Conservation (phyloP, 306 rosid genomes). For the Pterocarpus macrocarpus region DNA sequence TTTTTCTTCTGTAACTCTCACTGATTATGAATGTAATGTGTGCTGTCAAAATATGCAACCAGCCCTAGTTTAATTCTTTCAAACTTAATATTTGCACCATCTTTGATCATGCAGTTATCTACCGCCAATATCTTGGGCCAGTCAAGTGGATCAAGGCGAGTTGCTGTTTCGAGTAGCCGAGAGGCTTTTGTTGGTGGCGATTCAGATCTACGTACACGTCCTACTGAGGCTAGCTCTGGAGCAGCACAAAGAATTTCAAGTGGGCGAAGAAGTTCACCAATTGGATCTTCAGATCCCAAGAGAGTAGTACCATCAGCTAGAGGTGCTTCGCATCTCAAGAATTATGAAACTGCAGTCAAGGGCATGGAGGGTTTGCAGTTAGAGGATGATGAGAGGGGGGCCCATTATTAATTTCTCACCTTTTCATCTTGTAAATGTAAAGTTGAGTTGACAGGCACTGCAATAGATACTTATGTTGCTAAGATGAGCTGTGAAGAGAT, state of each 20-base stretch:
- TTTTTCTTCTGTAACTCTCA: constrained; percentile 18
- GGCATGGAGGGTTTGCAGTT: constrained; percentile 80
- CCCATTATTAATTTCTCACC: constrained; percentile 52
- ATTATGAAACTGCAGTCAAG: constrained; percentile 71
- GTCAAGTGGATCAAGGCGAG: constrained; percentile 80
- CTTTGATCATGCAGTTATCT: constrained; percentile 57
- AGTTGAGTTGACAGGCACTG: constrained; percentile 40
- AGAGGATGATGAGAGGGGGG: constrained; percentile 76
- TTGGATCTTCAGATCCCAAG: constrained; percentile 62
- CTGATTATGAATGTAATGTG: background rate
- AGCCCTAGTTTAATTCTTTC: background rate
- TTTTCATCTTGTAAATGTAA: constrained; percentile 53
- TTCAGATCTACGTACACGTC: constrained; percentile 63
- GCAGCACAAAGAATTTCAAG: constrained; percentile 64
- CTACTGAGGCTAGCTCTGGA: constrained; percentile 70
- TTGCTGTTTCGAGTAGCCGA: constrained; percentile 72
- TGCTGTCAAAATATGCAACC: constrained; percentile 3
- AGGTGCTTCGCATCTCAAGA: constrained; percentile 64
- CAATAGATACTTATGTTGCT: constrained; percentile 46
- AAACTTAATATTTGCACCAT: constrained; percentile 15
- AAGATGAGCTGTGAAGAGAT: constrained; percentile 48
- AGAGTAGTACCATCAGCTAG: constrained; percentile 57
- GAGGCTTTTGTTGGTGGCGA: constrained; percentile 69
- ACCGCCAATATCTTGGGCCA: constrained; percentile 62
- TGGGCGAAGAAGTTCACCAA: constrained; percentile 64